phyloP scores from a whole-genome alignment of 768 basidiomycete genomes.

The Termitomyces sp. region DNA sequence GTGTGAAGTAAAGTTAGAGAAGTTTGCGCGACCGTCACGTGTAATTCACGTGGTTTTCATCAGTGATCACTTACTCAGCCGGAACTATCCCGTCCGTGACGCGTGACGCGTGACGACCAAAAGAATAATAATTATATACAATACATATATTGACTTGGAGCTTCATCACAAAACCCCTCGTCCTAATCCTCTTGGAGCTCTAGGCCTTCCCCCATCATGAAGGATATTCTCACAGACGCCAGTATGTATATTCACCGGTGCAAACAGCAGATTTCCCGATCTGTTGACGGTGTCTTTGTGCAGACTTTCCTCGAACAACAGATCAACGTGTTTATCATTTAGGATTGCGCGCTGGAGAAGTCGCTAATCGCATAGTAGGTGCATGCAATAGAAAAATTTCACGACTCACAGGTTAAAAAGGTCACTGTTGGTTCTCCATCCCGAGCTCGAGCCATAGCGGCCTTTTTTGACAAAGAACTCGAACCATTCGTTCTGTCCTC shows the following conservation, averaged over 20 bases:
- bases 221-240: slow-evolving; percentile 57
- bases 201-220: slow-evolving; percentile 9
- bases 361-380: slow-evolving; percentile 76
- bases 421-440: slow-evolving; percentile 75
- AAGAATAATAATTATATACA: no score
- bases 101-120: not conserved
- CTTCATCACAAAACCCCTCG: not conserved
- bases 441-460: slow-evolving; percentile 60
- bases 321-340: slow-evolving; percentile 80
- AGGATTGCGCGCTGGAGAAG: slow-evolving; percentile 71
- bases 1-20: no score
- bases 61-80: no score
- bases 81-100: not conserved
- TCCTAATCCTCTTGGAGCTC: not conserved
- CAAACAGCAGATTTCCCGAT: not conserved
- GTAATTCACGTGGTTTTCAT: not conserved
- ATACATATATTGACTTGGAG: not conserved
- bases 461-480: slow-evolving; percentile 57
- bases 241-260: slow-evolving; percentile 44
- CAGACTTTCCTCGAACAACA: slow-evolving; percentile 76
- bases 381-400: slow-evolving; percentile 1
- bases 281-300: not conserved
- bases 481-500: slow-evolving; percentile 62
- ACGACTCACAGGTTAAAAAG: slow-evolving; percentile 32
- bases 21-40: no score